Base-by-base conservation (phyloP, 2,329 filamentous ascomycete genomes). In the Alternaria brassicae region DNA sequence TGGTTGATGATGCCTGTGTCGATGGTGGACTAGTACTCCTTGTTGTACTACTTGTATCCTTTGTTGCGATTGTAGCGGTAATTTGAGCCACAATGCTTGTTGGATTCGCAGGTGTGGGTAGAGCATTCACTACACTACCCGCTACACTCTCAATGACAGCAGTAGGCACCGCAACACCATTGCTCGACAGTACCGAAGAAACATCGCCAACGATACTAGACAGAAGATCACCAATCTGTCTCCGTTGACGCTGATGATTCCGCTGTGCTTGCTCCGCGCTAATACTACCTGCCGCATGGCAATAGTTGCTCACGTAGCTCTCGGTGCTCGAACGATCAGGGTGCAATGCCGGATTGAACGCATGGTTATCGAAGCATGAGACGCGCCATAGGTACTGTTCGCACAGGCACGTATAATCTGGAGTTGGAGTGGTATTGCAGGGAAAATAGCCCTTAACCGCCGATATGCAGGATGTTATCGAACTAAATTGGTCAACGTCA, bases 341-440 rank as follows among this genome's bases (percentile, higher is more conserved):
- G 21, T 59, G 40, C 10, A 53, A 53, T 17, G 34, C 15, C 25
- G 56, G 42, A 6, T 23, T 28, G 1, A 49, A 61, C 34, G 56
- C 63, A 44, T 66, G 51, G 30, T 56, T 56, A n/a, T 63, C 58
- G 37, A 55, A 60, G 39, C 63, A 66, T 44, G 61, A 47, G 28
- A 58, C 53, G 34, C 54, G 58, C 61, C 61, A 66, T 56, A 56
- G 39, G 40, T 61, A 58, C 32, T 66, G 63, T 28, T 63, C 61
- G 51, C 63, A 66, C 4, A 66, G 40, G 19, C 58, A 66, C 12
- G 48, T 41, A 15, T 56, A 49, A 27, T 60, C 48, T 23, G 55
- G 42, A 17, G 32, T 23, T 23, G 25, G 23, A 13, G 42, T 27
- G 17, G 27, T 53, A 27, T 30, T 23, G 44, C 53, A 62, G 15